These are phyloP conservation scores for Amanita rubescens DNA, from an alignment of 768 basidiomycete species.

Conservation along the genomic window DNA sequence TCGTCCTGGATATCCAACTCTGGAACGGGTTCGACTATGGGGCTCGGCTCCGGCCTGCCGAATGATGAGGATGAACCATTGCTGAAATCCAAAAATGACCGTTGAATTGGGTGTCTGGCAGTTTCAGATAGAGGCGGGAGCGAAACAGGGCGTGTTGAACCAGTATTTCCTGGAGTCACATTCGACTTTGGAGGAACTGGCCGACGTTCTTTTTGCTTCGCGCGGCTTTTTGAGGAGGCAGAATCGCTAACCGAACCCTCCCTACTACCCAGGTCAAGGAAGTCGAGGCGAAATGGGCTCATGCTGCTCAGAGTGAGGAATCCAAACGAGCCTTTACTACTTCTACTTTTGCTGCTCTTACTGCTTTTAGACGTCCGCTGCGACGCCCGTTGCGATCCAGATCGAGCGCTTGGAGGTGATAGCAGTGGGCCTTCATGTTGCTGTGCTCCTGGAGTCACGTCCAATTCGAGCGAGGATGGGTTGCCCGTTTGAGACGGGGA, in stretches of 20 bases:
- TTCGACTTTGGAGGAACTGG: background rate
- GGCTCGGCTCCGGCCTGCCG: background rate
- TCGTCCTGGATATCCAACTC: background rate
- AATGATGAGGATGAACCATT: background rate
- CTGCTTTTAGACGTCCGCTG: background rate
- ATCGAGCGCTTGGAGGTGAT: background rate
- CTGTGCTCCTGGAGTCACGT: background rate
- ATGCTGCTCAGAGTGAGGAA: slow-evolving; percentile 30
- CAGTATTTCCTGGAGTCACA: background rate
- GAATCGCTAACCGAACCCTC: slow-evolving; percentile 14
- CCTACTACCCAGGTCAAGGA: slow-evolving; percentile 16
- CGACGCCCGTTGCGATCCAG: background rate
- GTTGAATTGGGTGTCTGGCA: slow-evolving; percentile 21
- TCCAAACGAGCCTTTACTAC: background rate
- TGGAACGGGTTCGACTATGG: background rate
- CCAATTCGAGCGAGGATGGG: background rate
- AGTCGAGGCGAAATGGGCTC: slow-evolving; percentile 43
- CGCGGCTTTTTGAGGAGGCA: background rate
- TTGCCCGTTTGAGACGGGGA: background rate
- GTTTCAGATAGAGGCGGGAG: slow-evolving; percentile 6
- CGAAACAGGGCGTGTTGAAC: background rate
- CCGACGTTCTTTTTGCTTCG: background rate
- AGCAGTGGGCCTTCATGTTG: background rate
- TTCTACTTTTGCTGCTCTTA: background rate
- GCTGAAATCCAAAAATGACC: slow-evolving; percentile 5